A percentile compares a stretch with the other conserved stretches of the same genome.
Evolutionary conservation across 768 basidiomycete genomes (phyloP).

Genomic region (Brasilioporus rufonigricans): DNA sequence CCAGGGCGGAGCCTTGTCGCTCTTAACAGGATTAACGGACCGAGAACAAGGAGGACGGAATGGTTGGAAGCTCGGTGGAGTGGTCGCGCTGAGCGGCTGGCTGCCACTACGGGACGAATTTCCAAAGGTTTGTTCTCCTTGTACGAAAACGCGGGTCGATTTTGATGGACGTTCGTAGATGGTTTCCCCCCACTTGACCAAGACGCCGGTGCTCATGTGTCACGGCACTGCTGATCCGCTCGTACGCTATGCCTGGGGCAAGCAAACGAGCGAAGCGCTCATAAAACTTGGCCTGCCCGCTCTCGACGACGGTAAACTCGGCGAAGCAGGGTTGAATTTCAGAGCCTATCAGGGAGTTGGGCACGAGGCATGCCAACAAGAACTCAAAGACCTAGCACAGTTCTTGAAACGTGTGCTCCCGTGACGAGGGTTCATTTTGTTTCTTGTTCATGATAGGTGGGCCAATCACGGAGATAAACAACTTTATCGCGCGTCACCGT

Average conservation of each 20-base stretch:
- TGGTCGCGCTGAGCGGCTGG: constrained; percentile 78
- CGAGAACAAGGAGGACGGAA: constrained; percentile 14
- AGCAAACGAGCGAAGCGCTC: constrained; percentile 56
- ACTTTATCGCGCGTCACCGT: too few relatives aligned
- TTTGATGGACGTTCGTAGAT: constrained; percentile 43
- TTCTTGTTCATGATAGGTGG: not conserved
- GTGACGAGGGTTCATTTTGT: constrained; percentile 8
- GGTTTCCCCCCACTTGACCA: constrained; percentile 52
- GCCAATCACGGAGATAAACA: too few relatives aligned
- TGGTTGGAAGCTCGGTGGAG: constrained; percentile 66
- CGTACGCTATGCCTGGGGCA: constrained; percentile 55
- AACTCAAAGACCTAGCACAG: constrained; percentile 63
- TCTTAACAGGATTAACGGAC: constrained; percentile 62
- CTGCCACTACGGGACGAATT: constrained; percentile 65
- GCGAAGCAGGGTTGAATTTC: constrained; percentile 57
- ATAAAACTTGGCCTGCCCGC: constrained; percentile 49
- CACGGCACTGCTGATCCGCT: constrained; percentile 78
- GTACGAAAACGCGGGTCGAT: not conserved
- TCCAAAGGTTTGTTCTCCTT: constrained; percentile 47
- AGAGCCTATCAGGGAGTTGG: constrained; percentile 63
- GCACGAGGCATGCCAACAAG: constrained; percentile 62
- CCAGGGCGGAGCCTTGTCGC: constrained; percentile 77
- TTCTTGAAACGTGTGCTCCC: constrained; percentile 66
- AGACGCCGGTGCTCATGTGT: constrained; percentile 84
- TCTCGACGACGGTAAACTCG: constrained; percentile 26